phyloP scores from a whole-genome alignment of 2,329 filamentous ascomycete species.

The Blumeriella jaapii region DNA sequence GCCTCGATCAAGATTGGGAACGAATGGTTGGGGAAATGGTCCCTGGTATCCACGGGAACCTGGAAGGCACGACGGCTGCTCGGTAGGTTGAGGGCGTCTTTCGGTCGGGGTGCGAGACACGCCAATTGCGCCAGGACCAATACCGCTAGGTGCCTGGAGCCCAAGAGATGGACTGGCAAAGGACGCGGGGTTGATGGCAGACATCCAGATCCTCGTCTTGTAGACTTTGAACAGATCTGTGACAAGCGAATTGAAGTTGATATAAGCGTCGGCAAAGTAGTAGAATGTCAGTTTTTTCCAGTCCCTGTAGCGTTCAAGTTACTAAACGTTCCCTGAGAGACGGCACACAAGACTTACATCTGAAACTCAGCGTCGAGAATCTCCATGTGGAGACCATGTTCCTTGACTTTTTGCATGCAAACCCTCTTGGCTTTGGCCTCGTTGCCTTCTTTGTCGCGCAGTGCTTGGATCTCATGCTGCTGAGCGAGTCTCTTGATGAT shows the following conservation, averaged over 20 bases:
- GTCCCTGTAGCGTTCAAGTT: conserved; percentile 48
- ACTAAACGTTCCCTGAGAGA: conserved; percentile 19
- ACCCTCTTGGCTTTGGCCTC: conserved; percentile 96
- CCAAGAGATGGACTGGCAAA: conserved; percentile 72
- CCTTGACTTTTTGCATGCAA: conserved; percentile 91
- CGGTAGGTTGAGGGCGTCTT: conserved; percentile 32
- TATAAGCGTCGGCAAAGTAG: conserved; percentile 95
- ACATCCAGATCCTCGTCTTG: conserved; percentile 99
- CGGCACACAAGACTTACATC: conserved; percentile 52
- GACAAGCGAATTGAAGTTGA: conserved; percentile 97
- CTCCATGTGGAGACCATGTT: conserved; percentile 94
- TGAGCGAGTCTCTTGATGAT: conserved; percentile 93
- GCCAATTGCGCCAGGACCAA: conserved; percentile 55
- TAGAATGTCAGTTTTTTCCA: conserved; percentile 99
- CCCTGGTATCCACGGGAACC: conserved; percentile 26
- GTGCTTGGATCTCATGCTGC: conserved; percentile 74
- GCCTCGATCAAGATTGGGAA: conserved; percentile 31
- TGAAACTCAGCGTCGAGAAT: conserved; percentile 98
- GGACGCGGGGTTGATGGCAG: conserved; percentile 92
- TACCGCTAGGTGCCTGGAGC: conserved; percentile 55
- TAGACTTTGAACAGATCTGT: conserved; percentile 98
- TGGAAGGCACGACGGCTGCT: conserved; percentile 23
- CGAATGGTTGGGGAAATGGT: conserved; percentile 34
- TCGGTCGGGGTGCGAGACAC: conserved; percentile 32
- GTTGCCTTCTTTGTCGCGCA: conserved; percentile 92